Evolutionary conservation across 805 yeast species (phyloP), one percentile per base, ranked within the genome.

Genomic region (Candida succiphila): DNA sequence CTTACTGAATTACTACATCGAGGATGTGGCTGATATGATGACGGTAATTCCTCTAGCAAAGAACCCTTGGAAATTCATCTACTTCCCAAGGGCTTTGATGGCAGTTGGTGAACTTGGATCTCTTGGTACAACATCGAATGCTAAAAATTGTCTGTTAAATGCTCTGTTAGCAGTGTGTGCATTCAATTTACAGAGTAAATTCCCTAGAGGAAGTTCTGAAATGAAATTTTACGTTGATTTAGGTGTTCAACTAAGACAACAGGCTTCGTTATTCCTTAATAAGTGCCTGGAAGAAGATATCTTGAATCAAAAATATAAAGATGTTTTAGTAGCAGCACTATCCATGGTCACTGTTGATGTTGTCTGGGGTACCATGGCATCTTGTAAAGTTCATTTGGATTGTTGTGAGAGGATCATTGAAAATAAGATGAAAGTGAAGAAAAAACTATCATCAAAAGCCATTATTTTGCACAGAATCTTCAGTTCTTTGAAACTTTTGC

Each of bases 291-390:
- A 50, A 39, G 70, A 48, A 52, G 75, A 65, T 48, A 67, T 62
- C 37, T 65, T 61, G 43, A 59, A 39, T 35, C 84, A 81, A 47
- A 80, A 81, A 51, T 85, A 86, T 53, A 85, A 86, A 49, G 95
- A 85, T 49, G 82, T 84, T 4, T 53, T 86, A 19, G 81, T 85
- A 32, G 92, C 94, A 1, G 77, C 83, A 17, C 65, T 86, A 52
- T 78, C 92, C 2, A 83, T 85, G 94, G 84, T 79, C 31, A 77
- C 88, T 6, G 82, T 86, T 33, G 95, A 86, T 57, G 78, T 84
- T 33, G 88, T 84, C 13, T 81, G 94, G 85, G 95, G 95, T 3
- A 76, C 89, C 1, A 82, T 83, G 88, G 78, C 81, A 35, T 92
- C 82, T 43, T 84, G 94, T 48, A 75, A 74, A 41, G 69, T 76